Conservation (phyloP, 2,329 filamentous ascomycete genomes). For the Pseudogymnoascus sp. region DNA sequence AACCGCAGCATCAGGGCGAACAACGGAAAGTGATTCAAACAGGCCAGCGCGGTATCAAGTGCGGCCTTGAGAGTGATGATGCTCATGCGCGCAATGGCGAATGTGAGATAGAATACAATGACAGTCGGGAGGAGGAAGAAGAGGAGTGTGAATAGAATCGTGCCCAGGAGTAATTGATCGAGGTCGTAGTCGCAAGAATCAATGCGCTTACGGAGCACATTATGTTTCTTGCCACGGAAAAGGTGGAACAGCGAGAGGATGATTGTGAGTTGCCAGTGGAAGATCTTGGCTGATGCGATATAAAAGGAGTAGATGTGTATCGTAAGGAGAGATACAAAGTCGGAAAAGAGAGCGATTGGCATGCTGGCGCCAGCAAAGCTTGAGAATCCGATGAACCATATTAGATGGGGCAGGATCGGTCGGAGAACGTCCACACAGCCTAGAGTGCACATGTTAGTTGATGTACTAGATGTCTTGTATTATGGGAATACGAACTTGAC, state of each 20-base stretch:
- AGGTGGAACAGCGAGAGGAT: conserved; percentile 97
- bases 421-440: conserved; percentile 69
- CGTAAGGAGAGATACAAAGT: conserved; percentile 83
- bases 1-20: conserved; percentile 94
- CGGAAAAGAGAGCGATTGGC: conserved; percentile 92
- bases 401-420: conserved; percentile 74
- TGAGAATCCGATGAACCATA: conserved; percentile 89
- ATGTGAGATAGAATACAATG: conserved; percentile 93
- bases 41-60: conserved; percentile 86
- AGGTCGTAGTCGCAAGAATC: conserved; percentile 98
- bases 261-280: conserved; percentile 97
- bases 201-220: conserved; percentile 92
- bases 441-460: conserved; percentile 25
- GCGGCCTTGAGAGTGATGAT: conserved; percentile 90
- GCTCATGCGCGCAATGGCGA: conserved; percentile 86
- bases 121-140: conserved; percentile 94
- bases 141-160: conserved; percentile 89
- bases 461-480: not conserved
- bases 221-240: conserved; percentile 96
- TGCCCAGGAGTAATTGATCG: conserved; percentile 91
- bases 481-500: conserved; percentile 55
- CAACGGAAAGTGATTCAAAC: conserved; percentile 92
- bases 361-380: conserved; percentile 94
- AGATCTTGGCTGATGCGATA: conserved; percentile 91
- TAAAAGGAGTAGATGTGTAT: conserved; percentile 98